Base-by-base conservation (phyloP, 257 asterid species). In the Cordia subcordata region DNA sequence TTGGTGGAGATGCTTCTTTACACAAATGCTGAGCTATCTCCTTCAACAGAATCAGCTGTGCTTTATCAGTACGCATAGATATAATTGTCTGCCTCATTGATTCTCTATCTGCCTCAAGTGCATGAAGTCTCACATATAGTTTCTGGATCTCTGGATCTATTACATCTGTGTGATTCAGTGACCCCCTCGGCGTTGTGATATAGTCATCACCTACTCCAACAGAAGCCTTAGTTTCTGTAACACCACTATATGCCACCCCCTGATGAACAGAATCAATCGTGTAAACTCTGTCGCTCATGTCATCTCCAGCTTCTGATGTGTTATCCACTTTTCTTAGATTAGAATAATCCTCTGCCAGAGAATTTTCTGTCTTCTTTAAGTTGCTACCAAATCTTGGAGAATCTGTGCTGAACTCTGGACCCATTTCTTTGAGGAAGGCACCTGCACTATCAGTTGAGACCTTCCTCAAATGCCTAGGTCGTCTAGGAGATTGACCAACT, bases 51-150 rank as follows among this genome's bases (percentile, higher is more conserved):
- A 82, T 78, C 67, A 88, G 68, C 52, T 92, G 99, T 50, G 96
- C 96, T 74, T 84, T 92, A 65, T 92, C 96, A 50, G 95, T 92
- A 61, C 93, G 86, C 70, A 86, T 76, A 47, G 95, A 81, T 58
- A 88, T 68, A 37, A 92, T 76, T 65, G 95, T 81, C 68, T 82
- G 96, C 80, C 95, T 82, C 99, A 92, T 86, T 11, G 93, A 84
- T 81, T 92, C 96, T 73, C 94, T 82, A 73, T 92, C 99, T 71
- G 96, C 99, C 81, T 92, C 99, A 61, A 92, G 95, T 54, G 96
- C 85, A 37, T 86, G 99, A 73, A 88, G 86, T 81, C 96, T 84
- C 21, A 77, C 81, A 69, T 92, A 84, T 70, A 92, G 75, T 87
- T 88, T 88, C 70, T 79, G 90, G 67, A 92, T 72, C 66, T 86